phyloP scores from a whole-genome alignment of 148 eudicot species.

The Fagopyrum esculentum region DNA sequence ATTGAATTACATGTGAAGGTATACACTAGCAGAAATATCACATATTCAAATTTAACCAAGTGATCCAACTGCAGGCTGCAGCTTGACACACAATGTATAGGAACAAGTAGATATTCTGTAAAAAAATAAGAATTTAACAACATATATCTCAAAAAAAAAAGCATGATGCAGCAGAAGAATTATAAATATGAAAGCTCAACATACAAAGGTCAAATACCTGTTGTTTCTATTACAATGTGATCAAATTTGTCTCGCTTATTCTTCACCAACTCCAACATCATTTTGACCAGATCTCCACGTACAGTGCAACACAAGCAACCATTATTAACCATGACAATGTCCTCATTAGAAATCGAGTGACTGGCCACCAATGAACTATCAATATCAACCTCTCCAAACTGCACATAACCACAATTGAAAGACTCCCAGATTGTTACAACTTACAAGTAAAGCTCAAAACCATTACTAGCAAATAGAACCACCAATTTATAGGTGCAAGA shows the following conservation, averaged over 20 bases:
- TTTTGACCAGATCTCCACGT: conserved; percentile 82
- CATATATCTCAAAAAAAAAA: too few relatives aligned
- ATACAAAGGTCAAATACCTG: conserved; percentile 35
- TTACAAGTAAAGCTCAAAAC: background rate
- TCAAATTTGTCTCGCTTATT: conserved; percentile 76
- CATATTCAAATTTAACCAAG: too few relatives aligned
- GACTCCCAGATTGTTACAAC: background rate
- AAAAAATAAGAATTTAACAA: too few relatives aligned
- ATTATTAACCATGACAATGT: conserved; percentile 90
- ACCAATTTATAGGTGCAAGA: background rate
- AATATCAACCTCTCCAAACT: conserved; percentile 96
- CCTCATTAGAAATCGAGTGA: conserved; percentile 84
- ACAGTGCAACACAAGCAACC: conserved; percentile 95
- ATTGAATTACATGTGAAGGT: too few relatives aligned
- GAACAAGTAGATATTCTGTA: too few relatives aligned
- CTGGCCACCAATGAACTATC: conserved; percentile 93
- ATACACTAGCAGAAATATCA: too few relatives aligned
- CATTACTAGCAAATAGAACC: background rate
- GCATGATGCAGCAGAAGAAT: too few relatives aligned
- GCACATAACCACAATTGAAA: conserved; percentile 16
- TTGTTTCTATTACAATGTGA: conserved; percentile 93
- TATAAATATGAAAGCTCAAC: background rate
- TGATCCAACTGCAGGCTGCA: too few relatives aligned
- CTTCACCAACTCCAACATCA: conserved; percentile 79
- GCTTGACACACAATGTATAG: too few relatives aligned